phyloP scores from a whole-genome alignment of 805 yeast genomes.

The Candida sonorensis region DNA sequence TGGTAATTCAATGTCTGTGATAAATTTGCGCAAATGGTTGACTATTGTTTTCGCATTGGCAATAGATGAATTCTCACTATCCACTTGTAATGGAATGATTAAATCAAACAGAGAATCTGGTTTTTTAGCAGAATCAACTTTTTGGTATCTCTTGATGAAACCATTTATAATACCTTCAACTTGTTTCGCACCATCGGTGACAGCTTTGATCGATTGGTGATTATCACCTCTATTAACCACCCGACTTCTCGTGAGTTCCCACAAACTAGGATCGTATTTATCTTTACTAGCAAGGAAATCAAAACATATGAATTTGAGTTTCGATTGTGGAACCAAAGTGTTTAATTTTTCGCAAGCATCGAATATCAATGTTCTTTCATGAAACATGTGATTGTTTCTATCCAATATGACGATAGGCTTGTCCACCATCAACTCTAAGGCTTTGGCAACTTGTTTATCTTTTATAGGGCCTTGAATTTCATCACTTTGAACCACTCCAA shows the following conservation, averaged over 20 bases:
- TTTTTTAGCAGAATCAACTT: slow-evolving; percentile 33
- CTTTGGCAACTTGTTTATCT: slow-evolving; percentile 39
- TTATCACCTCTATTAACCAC: slow-evolving; percentile 72
- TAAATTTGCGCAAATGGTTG: slow-evolving; percentile 28
- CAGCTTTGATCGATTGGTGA: slow-evolving; percentile 72
- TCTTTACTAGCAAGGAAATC: slow-evolving; percentile 45
- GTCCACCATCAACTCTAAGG: slow-evolving; percentile 35
- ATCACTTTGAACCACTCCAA: slow-evolving; percentile 83
- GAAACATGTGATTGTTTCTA: slow-evolving; percentile 68
- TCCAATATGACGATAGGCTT: slow-evolving; percentile 61
- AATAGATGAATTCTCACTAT: slow-evolving; percentile 36
- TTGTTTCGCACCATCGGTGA: slow-evolving; percentile 36
- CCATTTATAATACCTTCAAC: slow-evolving; percentile 65
- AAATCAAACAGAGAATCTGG: slow-evolving; percentile 70
- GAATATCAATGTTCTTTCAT: slow-evolving; percentile 66
- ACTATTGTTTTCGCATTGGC: slow-evolving; percentile 42
- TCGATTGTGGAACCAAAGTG: slow-evolving; percentile 36
- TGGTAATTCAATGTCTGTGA: slow-evolving; percentile 34
- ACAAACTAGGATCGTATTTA: slow-evolving; percentile 26
- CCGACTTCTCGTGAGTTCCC: slow-evolving; percentile 50
- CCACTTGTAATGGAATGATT: slow-evolving; percentile 50
- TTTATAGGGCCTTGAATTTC: slow-evolving; percentile 47
- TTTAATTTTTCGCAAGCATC: slow-evolving; percentile 40
- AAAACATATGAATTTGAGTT: slow-evolving; percentile 56
- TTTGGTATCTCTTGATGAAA: slow-evolving; percentile 64